Evolutionary conservation across 345 rosid species (phyloP), one percentile per base, ranked within the genome.

Genomic region (Erysimum cheiranthoides): DNA sequence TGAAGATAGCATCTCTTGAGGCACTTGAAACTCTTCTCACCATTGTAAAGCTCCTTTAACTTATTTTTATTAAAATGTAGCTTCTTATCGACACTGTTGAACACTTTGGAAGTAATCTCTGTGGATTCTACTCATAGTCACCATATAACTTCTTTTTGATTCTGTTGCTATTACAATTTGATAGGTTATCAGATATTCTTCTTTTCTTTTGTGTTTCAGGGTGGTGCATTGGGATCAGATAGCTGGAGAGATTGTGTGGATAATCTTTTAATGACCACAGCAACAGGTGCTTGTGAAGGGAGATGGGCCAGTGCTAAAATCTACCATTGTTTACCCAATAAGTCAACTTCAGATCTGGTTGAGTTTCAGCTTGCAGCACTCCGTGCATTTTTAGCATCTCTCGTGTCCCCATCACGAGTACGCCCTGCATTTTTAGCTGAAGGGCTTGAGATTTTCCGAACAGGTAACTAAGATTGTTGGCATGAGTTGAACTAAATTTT

Each of bases 1-100:
- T 89, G 68, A 86, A 90, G 82, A 86, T 88, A 79, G 98, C 95
- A 47, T 89, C 97, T 46, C 78, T 93, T 40, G 93, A 86, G 82
- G 86, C 91, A 35, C 74, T 93, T 43, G 89, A 89, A 83, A 76
- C 84, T 70, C 93, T 89, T 83, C 86, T 94, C 12, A 86, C 81
- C 27, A 92, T 87, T 85, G 97, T 94, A 90, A 32, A 71, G 94
- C 70, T 39, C 51, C 53, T 43, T 51, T 16, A 10, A 67, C 67
- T 42, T 17, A 1, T 11, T 8, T 13, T 58, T 69, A 21, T 34
- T 1, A 61, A 27, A 31, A 16, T 50, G 34, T 14, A 0, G 16
- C 28, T 66, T 66, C 57, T 27, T 46, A 32, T 53, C 14, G 27
- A 13, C 53, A 12, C 9, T 66, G 53, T 31, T 56, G 40, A 35